Conservation (phyloP, 768 basidiomycete genomes). For the Mycena capillaripes region DNA sequence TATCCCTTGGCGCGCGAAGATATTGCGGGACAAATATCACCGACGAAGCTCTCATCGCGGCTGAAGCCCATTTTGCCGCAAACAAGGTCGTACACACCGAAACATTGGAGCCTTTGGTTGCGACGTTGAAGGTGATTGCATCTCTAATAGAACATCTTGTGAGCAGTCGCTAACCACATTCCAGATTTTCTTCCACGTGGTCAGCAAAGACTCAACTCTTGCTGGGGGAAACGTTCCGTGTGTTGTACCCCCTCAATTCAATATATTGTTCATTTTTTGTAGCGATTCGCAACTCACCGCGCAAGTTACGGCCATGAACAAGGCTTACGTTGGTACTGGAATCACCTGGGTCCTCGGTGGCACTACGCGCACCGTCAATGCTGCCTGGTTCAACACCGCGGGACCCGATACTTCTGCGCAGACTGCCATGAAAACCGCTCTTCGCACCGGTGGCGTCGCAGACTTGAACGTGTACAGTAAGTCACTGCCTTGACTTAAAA, state of each 20-base stretch:
- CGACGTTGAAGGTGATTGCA: conserved; percentile 10
- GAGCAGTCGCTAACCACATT: too few relatives aligned
- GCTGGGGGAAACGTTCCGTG: conserved; percentile 47
- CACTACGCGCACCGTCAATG: conserved; percentile 49
- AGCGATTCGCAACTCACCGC: conserved; percentile 38
- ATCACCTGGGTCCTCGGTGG: conserved; percentile 47
- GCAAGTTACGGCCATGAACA: conserved; percentile 49
- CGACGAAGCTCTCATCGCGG: conserved; percentile 39
- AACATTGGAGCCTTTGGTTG: background rate
- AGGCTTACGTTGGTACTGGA: conserved; percentile 45
- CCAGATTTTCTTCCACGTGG: conserved; percentile 34
- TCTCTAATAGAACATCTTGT: background rate
- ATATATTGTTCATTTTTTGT: background rate
- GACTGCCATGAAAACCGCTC: conserved; percentile 39
- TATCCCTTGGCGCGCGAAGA: background rate
- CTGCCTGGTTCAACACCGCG: conserved; percentile 51
- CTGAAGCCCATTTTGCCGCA: conserved; percentile 47
- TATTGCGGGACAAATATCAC: conserved; percentile 42
- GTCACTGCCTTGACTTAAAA: background rate
- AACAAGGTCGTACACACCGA: conserved; percentile 36
- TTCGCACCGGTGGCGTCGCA: conserved; percentile 51
- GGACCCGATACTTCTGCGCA: conserved; percentile 23
- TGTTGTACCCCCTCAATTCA: background rate
- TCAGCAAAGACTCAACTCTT: conserved; percentile 28
- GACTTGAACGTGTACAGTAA: conserved; percentile 57